Conservation (phyloP, 2,329 filamentous ascomycete genomes). For the Orbilia oligospora region DNA sequence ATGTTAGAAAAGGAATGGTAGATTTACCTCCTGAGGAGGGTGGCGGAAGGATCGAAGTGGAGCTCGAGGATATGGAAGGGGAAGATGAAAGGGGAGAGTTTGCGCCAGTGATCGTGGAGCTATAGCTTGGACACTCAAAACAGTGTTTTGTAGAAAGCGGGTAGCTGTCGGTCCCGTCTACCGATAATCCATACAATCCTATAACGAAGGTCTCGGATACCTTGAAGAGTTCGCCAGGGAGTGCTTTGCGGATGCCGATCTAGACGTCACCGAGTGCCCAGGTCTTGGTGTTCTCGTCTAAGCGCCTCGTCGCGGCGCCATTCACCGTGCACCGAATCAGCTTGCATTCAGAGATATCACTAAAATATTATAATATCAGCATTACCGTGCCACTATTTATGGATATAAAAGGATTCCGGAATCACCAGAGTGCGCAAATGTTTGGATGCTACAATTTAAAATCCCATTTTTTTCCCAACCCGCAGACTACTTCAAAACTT, state of each 20-base stretch:
- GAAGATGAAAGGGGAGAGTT: slow-evolving; percentile 59
- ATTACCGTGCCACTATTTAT: too few species aligned
- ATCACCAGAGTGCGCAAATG: too few species aligned
- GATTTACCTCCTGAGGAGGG: slow-evolving; percentile 58
- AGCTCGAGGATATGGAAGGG: slow-evolving; percentile 60
- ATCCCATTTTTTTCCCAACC: too few species aligned
- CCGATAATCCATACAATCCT: not conserved
- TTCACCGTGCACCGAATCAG: not conserved
- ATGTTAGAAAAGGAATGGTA: slow-evolving; percentile 59
- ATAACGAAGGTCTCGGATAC: not conserved
- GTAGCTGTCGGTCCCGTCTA: not conserved
- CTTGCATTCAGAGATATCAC: not conserved
- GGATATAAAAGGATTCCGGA: slow-evolving; percentile 4
- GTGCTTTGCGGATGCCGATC: not conserved
- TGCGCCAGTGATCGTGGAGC: slow-evolving; percentile 56
- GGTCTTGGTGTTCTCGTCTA: not conserved
- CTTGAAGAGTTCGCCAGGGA: not conserved
- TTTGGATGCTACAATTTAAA: too few species aligned
- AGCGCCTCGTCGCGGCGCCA: not conserved
- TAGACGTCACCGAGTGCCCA: not conserved
- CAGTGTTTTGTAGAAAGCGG: not conserved
- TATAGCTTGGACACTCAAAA: slow-evolving; percentile 4
- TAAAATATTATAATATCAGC: not conserved
- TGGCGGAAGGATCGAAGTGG: slow-evolving; percentile 53
- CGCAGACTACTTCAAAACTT: too few species aligned